A percentile compares a stretch with the other conserved stretches of the same genome.
Evolutionary conservation across 306 rosid species (phyloP).

Genomic region (Quercus glauca): DNA sequence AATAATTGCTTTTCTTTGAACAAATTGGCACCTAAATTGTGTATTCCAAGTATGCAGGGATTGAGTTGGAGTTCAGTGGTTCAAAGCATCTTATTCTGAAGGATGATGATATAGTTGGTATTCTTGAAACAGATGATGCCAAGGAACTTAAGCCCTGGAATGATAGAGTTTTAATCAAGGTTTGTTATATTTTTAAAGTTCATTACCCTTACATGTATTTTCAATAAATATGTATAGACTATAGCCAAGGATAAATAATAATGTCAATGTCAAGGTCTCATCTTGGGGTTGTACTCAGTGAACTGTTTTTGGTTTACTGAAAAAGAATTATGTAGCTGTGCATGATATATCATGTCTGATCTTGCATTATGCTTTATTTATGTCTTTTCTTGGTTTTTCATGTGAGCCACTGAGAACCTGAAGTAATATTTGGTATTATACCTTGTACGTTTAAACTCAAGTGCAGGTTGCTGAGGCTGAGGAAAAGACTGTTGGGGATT

Average conservation of each 20-base stretch:
- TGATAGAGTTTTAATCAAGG: conserved; percentile 92
- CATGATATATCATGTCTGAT: not conserved
- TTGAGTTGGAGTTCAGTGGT: conserved; percentile 87
- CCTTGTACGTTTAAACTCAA: not conserved
- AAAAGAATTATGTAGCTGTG: not conserved
- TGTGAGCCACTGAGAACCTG: not conserved
- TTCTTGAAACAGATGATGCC: conserved; percentile 82
- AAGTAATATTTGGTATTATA: not conserved
- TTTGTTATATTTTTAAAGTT: conserved; percentile 10
- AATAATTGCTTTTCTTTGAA: conserved; percentile 5
- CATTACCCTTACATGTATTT: conserved; percentile 5
- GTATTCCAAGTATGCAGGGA: conserved; percentile 88
- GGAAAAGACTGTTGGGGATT: conserved; percentile 85
- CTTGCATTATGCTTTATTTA: too few species aligned
- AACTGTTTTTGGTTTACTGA: not conserved
- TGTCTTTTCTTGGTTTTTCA: not conserved
- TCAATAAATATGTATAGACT: not conserved
- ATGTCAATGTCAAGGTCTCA: not conserved
- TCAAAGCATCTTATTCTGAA: conserved; percentile 82
- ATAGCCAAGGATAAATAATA: not conserved
- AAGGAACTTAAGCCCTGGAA: conserved; percentile 90
- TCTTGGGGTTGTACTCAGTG: not conserved
- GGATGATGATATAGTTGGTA: conserved; percentile 87
- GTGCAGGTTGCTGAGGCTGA: conserved; percentile 78
- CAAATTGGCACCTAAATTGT: conserved; percentile 79